phyloP scores from a whole-genome alignment of 352 stramenopile species.

The Aphanomyces euteiches region DNA sequence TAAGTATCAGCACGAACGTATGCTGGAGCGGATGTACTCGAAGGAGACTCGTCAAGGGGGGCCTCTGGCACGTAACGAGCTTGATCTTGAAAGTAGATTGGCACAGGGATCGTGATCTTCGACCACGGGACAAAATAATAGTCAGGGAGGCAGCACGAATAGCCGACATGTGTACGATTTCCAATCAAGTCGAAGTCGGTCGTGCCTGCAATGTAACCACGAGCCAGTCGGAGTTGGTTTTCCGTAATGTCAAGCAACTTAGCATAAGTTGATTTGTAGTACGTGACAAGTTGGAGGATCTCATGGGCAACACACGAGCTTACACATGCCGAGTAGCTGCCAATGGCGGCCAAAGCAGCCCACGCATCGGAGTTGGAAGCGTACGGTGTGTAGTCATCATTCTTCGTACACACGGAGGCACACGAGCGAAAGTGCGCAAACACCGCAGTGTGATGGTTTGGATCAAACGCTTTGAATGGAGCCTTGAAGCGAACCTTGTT shows the following conservation, averaged over 20 bases:
- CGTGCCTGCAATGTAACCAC: slow-evolving; percentile 15
- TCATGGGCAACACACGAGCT: slow-evolving; percentile 20
- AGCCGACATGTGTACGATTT: slow-evolving; percentile 25
- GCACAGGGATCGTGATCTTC: slow-evolving; percentile 11
- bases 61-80: not conserved
- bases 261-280: slow-evolving; percentile 28
- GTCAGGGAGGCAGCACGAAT: slow-evolving; percentile 25
- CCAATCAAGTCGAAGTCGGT: slow-evolving; percentile 26
- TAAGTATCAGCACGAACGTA: slow-evolving; percentile 26
- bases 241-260: slow-evolving; percentile 16
- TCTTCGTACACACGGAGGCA: not conserved
- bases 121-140: slow-evolving; percentile 28
- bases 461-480: slow-evolving; percentile 27
- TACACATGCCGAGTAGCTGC: slow-evolving; percentile 21
- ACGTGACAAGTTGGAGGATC: slow-evolving; percentile 14
- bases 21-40: not conserved
- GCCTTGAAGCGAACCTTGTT: not conserved
- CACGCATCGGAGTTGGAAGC: not conserved
- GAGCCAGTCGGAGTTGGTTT: slow-evolving; percentile 15
- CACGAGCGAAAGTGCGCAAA: slow-evolving; percentile 14
- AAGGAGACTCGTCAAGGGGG: not conserved
- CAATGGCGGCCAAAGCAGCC: not conserved
- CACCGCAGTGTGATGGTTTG: slow-evolving; percentile 1
- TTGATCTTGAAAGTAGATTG: not conserved
- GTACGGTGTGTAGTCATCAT: not conserved